Evolutionary conservation across 2,329 filamentous ascomycete genomes (phyloP).

Genomic region (Fonsecaea monophora): DNA sequence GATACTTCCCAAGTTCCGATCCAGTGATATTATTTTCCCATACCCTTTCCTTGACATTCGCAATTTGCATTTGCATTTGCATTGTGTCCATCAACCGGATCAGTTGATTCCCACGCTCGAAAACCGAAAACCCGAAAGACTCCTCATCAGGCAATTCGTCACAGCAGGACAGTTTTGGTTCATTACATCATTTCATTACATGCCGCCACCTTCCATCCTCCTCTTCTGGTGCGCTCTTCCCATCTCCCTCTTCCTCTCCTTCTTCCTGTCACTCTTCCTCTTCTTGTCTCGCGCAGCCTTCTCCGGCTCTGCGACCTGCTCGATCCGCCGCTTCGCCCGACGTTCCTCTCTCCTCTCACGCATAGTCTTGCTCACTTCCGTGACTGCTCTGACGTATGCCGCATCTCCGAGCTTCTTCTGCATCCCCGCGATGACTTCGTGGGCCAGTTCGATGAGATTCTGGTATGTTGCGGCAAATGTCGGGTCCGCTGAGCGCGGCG

Average conservation of each 20-base stretch:
- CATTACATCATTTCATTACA: slow-evolving; percentile 37
- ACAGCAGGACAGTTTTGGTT: not conserved
- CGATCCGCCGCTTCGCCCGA: slow-evolving; percentile 84
- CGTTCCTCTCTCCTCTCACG: slow-evolving; percentile 74
- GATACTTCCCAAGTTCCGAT: too few relatives aligned
- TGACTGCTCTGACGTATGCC: slow-evolving; percentile 75
- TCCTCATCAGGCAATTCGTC: not conserved
- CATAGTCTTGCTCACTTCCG: slow-evolving; percentile 75
- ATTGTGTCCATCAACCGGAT: too few relatives aligned
- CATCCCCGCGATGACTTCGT: slow-evolving; percentile 79
- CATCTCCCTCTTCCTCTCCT: slow-evolving; percentile 79
- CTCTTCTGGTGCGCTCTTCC: slow-evolving; percentile 66
- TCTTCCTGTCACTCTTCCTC: slow-evolving; percentile 84
- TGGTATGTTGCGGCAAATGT: slow-evolving; percentile 73
- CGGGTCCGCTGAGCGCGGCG: slow-evolving; percentile 69
- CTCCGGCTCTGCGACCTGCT: slow-evolving; percentile 82
- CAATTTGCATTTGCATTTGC: too few relatives aligned
- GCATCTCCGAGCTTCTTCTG: slow-evolving; percentile 84
- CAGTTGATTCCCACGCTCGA: not conserved
- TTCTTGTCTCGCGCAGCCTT: slow-evolving; percentile 78
- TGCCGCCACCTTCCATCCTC: slow-evolving; percentile 56
- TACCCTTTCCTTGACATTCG: not conserved
- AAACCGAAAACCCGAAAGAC: not conserved
- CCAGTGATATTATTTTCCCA: not conserved
- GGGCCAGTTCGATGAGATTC: slow-evolving; percentile 71